These are phyloP conservation scores for Turritis glabra DNA, from an alignment of 345 rosid genomes.

Conservation along the genomic window DNA sequence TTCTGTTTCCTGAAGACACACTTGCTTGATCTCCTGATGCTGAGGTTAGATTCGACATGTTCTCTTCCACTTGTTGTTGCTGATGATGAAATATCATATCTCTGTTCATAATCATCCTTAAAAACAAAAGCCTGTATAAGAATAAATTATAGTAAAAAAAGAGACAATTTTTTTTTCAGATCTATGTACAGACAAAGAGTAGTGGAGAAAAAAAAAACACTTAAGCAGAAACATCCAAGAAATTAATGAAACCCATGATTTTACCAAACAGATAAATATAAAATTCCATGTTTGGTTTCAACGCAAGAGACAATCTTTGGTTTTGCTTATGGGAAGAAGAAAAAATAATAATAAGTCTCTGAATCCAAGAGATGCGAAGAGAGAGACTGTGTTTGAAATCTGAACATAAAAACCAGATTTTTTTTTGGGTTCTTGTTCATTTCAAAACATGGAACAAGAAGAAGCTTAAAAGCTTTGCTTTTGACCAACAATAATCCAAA, in stretches of 20 bases:
- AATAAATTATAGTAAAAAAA: background rate
- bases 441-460: constrained; percentile 27
- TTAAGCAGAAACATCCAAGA: constrained; percentile 31
- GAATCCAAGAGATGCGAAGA: constrained; percentile 23
- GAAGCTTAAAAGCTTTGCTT: constrained; percentile 39
- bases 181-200: constrained; percentile 35
- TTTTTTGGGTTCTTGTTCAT: constrained; percentile 36
- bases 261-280: background rate
- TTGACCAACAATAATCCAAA: constrained; percentile 50
- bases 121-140: background rate
- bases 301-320: constrained; percentile 59
- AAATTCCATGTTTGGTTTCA: constrained; percentile 46
- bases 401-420: constrained; percentile 36
- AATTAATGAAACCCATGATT: constrained; percentile 25
- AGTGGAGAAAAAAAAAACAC: constrained; percentile 6
- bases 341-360: constrained; percentile 19
- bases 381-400: constrained; percentile 26
- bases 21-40: constrained; percentile 66
- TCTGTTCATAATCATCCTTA: constrained; percentile 47
- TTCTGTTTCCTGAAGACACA: constrained; percentile 59
- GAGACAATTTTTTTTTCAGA: background rate
- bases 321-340: constrained; percentile 26
- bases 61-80: constrained; percentile 51
- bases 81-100: constrained; percentile 46
- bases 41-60: constrained; percentile 67